Evolutionary conservation across 108 stramenopile species (phyloP), one percentile per base, ranked within the genome.

Genomic region (Stephanodiscus minutulus): DNA sequence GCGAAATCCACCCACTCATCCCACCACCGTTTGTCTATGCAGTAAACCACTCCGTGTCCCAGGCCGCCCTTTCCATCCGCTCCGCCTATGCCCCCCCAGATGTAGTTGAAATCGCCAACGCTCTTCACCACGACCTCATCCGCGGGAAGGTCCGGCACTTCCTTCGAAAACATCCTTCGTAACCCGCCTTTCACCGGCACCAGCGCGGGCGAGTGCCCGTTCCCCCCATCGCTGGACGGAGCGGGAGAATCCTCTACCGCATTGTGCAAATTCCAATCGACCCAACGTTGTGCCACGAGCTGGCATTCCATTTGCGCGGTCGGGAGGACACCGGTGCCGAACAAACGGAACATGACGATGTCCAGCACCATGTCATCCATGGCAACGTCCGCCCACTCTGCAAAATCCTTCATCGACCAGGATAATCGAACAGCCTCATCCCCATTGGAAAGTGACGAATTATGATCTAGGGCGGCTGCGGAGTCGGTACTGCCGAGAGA

Each of bases 21-120:
- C 93, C 93, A 94, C 93, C 93, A 94, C 43, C 82, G 52, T 35
- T 86, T 86, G 46, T 88, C 87, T 28, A 94, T 77, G 57, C 89
- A 89, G 57, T 92, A 94, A 65, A 92, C 71, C 29, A 92, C 77
- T n/a, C 93, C 93, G 59, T 77, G 65, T 6, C 93, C 91, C 22
- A 86, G 50, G 3, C 87, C 93, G 53, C 91, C 93, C 53, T 79
- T 72, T 10, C 88, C 88, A 68, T 94, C 93, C 47, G 85, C 71
- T 1, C 89, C 89, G 59, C 90, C 93, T 28, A 94, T 74, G 10
- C 93, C 93, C 36, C 93, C 93, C 78, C 89, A 94, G 21, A 55
- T 62, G 39, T 24, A 50, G 35, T 76, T 72, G 6, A 20, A 43
- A 36, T 43, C 47, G 41, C 55, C 21, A 4, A 33, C 72, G 3